phyloP scores from a whole-genome alignment of 108 stramenopile genomes.

The Aureococcus anophagefferens region DNA sequence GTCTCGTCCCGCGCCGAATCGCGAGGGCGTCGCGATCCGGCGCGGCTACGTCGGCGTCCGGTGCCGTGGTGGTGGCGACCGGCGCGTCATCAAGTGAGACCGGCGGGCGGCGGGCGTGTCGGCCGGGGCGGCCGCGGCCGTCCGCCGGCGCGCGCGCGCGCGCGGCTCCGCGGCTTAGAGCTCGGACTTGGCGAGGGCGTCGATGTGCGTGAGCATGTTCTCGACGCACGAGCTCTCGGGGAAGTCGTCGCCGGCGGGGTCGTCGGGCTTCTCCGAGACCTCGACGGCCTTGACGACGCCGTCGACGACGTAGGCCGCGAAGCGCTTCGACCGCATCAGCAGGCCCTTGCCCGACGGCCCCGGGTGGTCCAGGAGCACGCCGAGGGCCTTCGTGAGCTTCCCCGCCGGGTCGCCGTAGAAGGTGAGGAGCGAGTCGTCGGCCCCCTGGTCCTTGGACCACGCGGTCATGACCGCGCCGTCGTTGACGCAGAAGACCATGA shows the following conservation, averaged over 20 bases:
- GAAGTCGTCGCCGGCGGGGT: conserved; percentile 50
- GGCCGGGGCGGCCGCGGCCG: too few relatives aligned
- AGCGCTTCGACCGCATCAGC: conserved; percentile 55
- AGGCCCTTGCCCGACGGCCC: conserved; percentile 48
- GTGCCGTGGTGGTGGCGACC: too few relatives aligned
- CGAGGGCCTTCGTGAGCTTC: conserved; percentile 46
- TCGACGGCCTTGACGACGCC: conserved; percentile 44
- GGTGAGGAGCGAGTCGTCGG: conserved; percentile 28
- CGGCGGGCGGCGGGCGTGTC: too few relatives aligned
- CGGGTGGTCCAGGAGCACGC: conserved; percentile 50
- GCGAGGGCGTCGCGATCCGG: too few relatives aligned
- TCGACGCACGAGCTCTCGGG: conserved; percentile 20
- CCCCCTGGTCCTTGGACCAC: conserved; percentile 52
- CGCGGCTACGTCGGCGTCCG: too few relatives aligned
- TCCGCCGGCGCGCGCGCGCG: too few relatives aligned
- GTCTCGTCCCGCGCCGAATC: too few relatives aligned
- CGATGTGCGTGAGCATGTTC: conserved; percentile 18
- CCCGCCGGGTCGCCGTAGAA: conserved; percentile 55
- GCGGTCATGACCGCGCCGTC: conserved; percentile 59
- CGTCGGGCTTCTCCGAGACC: conserved; percentile 50
- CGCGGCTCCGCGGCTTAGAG: too few relatives aligned
- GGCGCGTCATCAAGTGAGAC: too few relatives aligned
- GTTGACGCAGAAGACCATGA: conserved; percentile 61
- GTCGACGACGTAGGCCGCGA: conserved; percentile 52
- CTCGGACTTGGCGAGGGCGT: background rate